Evolutionary conservation across 148 eudicot genomes (phyloP), one percentile per base, ranked within the genome.

Genomic region (Camellia japonica): DNA sequence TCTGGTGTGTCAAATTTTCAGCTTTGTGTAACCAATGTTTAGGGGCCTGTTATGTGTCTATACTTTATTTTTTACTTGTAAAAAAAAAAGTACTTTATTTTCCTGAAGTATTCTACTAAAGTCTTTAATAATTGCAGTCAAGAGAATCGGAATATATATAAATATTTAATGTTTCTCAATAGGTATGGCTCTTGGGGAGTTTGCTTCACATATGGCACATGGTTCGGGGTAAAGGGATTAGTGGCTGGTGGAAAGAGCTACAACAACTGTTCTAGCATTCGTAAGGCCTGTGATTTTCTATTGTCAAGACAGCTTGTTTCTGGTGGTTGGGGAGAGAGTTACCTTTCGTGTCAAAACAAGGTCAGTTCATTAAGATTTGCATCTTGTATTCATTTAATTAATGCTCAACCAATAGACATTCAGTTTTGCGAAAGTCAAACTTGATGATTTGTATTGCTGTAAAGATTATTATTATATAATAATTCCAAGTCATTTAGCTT

Each of bases 321-420:
- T 56, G 98, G 98, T 86, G 98, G 98, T 67, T 94, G 98, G 98
- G 97, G 97, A 81, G 98, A 94, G 83, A 94, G 97, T 88, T 94
- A 94, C 80, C 94, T 92, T 83, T 94, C 98, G 78, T 91, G 95
- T 88, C 93, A 90, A 54, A 87, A 91, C 86, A 91, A 91, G 97
- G 98, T 94, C 19, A n/a, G 23, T 49, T 38, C 8, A 60, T 60
- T 52, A 30, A 16, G 23, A 55, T 71, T 58, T 56, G 77, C 61
- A 61, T 74, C 51, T 58, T 41, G 3, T 73, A 5, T 1, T 55
- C 11, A 3, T 55, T 55, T 23, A 54, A 55, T 38, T 10, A 11
- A 30, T 23, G 62, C 38, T 30, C 38, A 30, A 18, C 4, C 3
- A 13, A 14, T 42, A 12, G 9, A 30, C 10, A 12, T 54, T 42